phyloP scores from a whole-genome alignment of 2,329 filamentous ascomycete genomes.

The Teratosphaeria viscida region DNA sequence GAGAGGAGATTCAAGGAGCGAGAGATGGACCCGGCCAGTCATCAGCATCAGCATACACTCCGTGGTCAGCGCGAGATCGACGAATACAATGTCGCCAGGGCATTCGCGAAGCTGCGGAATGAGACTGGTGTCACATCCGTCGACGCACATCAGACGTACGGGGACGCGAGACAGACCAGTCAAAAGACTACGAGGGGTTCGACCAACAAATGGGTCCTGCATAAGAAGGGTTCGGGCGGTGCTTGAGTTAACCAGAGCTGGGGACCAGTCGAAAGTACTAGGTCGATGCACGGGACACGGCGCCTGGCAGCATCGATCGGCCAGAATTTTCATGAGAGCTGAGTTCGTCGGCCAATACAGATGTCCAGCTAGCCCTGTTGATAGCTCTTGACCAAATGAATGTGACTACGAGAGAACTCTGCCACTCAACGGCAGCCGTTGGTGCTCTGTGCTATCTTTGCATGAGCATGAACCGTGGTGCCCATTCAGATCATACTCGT shows the following conservation, averaged over 20 bases:
- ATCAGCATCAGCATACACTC: background rate
- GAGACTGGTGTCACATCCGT: background rate
- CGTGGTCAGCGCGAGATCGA: background rate
- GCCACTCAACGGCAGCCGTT: background rate
- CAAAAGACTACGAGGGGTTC: background rate
- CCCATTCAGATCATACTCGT: background rate
- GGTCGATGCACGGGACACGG: background rate
- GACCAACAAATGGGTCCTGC: background rate
- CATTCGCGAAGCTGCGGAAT: background rate
- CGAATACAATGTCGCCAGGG: background rate
- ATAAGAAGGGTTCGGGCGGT: background rate
- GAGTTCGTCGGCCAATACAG: background rate
- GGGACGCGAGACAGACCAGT: background rate
- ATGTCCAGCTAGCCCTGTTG: background rate
- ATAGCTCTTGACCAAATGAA: background rate
- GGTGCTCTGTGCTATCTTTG: background rate
- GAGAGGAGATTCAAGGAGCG: background rate
- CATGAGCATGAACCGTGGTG: background rate
- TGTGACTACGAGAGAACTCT: background rate
- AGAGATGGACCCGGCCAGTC: background rate
- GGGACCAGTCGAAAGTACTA: background rate
- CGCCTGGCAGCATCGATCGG: background rate
- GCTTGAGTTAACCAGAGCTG: background rate
- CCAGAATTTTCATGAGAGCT: background rate
- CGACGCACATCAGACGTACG: background rate